These are phyloP conservation scores for Leptographium radiaticola DNA, from an alignment of 2,329 filamentous ascomycete genomes.

Conservation along the genomic window DNA sequence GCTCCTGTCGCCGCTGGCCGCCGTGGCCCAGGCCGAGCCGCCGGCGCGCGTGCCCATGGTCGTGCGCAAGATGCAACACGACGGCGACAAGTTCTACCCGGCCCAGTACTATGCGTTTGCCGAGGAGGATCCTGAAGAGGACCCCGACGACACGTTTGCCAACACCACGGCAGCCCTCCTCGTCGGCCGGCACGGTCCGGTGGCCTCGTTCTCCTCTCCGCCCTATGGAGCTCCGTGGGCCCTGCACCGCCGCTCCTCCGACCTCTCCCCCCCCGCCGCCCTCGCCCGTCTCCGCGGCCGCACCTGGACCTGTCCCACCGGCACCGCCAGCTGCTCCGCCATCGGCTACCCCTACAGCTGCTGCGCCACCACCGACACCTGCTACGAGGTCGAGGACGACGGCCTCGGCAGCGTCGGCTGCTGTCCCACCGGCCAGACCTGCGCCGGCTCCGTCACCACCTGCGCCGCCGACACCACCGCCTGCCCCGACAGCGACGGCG, in stretches of 20 bases:
- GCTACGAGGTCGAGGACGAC: constrained; percentile 49
- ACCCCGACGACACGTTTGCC: background rate
- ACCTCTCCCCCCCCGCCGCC: constrained; percentile 17
- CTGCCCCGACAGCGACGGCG: constrained; percentile 52
- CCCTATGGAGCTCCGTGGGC: background rate
- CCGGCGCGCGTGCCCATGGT: constrained; percentile 36
- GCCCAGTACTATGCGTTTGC: constrained; percentile 45
- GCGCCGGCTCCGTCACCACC: constrained; percentile 47
- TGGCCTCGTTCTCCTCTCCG: constrained; percentile 4
- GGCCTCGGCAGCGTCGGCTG: constrained; percentile 59
- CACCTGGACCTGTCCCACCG: constrained; percentile 51
- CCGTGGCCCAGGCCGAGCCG: constrained; percentile 25
- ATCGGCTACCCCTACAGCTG: constrained; percentile 60
- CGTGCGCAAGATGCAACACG: constrained; percentile 60
- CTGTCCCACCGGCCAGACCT: constrained; percentile 53
- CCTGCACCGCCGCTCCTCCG: constrained; percentile 18
- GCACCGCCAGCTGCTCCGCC: constrained; percentile 49
- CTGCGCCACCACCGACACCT: constrained; percentile 53
- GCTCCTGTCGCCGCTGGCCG: constrained; percentile 26
- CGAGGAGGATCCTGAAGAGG: too few species aligned
- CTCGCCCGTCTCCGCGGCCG: constrained; percentile 39
- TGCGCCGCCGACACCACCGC: constrained; percentile 50
- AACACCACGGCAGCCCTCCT: too few species aligned
- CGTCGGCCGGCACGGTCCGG: constrained; percentile 2
- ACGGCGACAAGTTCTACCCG: constrained; percentile 60